These are phyloP conservation scores for Magnusiomyces clavatus DNA, from an alignment of 1,139 yeast genomes.

Conservation along the genomic window DNA sequence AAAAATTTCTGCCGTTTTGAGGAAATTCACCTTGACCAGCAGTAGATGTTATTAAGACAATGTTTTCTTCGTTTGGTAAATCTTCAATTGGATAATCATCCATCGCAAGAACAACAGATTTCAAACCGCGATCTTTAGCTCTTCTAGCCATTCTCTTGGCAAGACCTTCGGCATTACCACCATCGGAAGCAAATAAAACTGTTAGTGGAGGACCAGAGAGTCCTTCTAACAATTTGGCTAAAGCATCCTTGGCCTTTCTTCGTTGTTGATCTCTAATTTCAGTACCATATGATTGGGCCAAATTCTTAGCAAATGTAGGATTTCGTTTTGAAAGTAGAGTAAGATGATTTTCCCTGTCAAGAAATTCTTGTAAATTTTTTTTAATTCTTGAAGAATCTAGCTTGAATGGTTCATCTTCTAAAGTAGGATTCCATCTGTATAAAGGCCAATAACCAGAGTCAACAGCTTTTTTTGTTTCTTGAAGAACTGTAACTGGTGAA, in stretches of 20 bases:
- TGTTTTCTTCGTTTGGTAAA: conserved; percentile 70
- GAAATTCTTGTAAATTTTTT: conserved; percentile 66
- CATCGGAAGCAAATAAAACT: conserved; percentile 88
- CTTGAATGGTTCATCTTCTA: conserved; percentile 51
- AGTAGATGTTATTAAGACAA: conserved; percentile 77
- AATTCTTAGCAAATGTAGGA: conserved; percentile 72
- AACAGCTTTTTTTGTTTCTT: conserved; percentile 84
- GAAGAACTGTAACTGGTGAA: conserved; percentile 64
- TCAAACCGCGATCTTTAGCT: conserved; percentile 80
- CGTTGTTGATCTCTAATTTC: conserved; percentile 55
- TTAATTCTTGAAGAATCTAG: conserved; percentile 80
- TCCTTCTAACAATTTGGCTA: conserved; percentile 69
- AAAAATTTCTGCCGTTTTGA: conserved; percentile 82
- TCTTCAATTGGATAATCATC: conserved; percentile 82
- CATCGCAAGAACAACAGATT: conserved; percentile 69
- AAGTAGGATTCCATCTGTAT: conserved; percentile 72
- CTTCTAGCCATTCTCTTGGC: conserved; percentile 79
- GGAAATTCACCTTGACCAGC: conserved; percentile 99
- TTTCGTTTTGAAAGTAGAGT: conserved; percentile 62
- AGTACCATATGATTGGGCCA: conserved; percentile 55
- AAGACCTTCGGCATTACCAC: conserved; percentile 82
- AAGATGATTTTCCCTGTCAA: conserved; percentile 84
- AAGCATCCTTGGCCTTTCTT: conserved; percentile 69
- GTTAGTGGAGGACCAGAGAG: conserved; percentile 90
- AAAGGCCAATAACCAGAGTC: conserved; percentile 96